Evolutionary conservation across 2,329 filamentous ascomycete species (phyloP).

Genomic region (Cercospora berteroae): DNA sequence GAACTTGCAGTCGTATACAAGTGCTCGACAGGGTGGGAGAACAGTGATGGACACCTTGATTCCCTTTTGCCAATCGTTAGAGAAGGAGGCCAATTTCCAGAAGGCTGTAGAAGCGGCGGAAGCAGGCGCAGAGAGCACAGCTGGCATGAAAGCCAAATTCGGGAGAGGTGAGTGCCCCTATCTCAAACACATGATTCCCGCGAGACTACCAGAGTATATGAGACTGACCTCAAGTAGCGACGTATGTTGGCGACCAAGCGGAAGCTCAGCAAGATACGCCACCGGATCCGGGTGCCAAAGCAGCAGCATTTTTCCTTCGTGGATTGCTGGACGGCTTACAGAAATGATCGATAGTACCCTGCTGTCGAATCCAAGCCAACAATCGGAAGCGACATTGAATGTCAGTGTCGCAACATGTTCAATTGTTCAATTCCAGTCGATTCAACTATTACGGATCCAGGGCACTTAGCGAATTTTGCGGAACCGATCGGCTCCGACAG

Average conservation of each 20-base stretch:
- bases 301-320: constrained; percentile 38
- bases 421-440: neutral
- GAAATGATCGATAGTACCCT: neutral
- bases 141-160: constrained; percentile 39
- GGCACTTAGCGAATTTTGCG: neutral
- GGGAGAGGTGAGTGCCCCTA: constrained; percentile 32
- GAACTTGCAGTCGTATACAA: constrained; percentile 44
- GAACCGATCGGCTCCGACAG: neutral
- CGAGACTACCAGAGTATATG: neutral
- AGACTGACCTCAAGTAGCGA: constrained; percentile 23
- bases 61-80: constrained; percentile 39
- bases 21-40: constrained; percentile 37
- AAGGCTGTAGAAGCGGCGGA: constrained; percentile 37
- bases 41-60: constrained; percentile 43
- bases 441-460: neutral
- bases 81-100: constrained; percentile 27
- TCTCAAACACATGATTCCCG: neutral
- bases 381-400: neutral
- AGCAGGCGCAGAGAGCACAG: constrained; percentile 37
- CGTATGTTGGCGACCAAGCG: constrained; percentile 38
- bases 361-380: neutral
- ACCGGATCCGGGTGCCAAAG: constrained; percentile 42
- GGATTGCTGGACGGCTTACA: constrained; percentile 32
- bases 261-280: constrained; percentile 30
- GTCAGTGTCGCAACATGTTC: neutral